Base-by-base conservation (phyloP, 352 stramenopile genomes). In the Globisporangium solare region DNA sequence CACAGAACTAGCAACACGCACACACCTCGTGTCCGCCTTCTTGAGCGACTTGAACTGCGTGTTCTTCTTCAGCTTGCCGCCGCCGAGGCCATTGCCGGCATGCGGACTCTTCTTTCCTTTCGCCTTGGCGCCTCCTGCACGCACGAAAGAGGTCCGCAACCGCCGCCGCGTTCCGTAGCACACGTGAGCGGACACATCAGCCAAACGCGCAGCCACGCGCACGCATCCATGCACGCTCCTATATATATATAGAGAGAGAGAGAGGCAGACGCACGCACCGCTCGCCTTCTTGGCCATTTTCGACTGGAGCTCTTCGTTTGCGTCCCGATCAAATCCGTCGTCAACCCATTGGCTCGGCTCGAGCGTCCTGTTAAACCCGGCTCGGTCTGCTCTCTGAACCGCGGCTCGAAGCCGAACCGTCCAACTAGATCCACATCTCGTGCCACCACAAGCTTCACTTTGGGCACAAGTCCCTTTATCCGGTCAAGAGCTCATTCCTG, bases 31-130 rank as follows among this genome's bases (percentile, higher is more conserved):
- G 27, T 87, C 73, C 17, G 81, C 66, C 58, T 89, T 91, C 61
- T 76, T 81, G 12, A 88, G 72, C 31, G 81, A 62, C 63, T 88
- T 86, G 64, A 87, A 92, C 68, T 77, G 72, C 15, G 68, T 67
- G 35, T 50, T 64, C 51, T 88, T 88, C 68, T 85, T 83, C 55
- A 68, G 56, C 62, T 88, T 89, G 22, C 66, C 77, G 24, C 64
- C 54, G 10, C 52, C 54, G 3, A 21, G 10, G 12, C 55, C 39
- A 13, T 24, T 40, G 14, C 43, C 32, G 18, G 40, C 35, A 50
- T 49, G 17, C 35, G 43, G 18, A 55, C 51, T 64, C 43, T 64
- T 64, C 52, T 64, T 64, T 22, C 52, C 52, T 54, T 64, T 64
- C 32, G 32, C 58, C n/a, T 59, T 64, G 43, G 54, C 58, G 6